Conservation (phyloP, 1,139 yeast genomes). For the Hemisphaericaspora subhashii region DNA sequence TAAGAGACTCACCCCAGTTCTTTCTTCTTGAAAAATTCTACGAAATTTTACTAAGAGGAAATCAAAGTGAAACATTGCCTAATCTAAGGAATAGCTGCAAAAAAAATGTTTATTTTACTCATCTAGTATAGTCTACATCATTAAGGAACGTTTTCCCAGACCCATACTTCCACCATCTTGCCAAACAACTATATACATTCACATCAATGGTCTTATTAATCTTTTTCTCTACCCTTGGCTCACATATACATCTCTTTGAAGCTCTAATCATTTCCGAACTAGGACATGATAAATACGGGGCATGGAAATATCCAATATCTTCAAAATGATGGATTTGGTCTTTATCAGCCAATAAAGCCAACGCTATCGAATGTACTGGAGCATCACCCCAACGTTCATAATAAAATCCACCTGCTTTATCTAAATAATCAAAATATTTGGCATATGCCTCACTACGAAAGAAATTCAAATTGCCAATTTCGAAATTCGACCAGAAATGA, state of each 20-base stretch:
- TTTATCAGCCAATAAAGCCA: conserved; percentile 63
- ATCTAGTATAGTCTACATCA: conserved; percentile 27
- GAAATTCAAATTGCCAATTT: conserved; percentile 78
- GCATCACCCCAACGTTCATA: conserved; percentile 99
- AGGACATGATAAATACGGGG: conserved; percentile 86
- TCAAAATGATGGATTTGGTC: conserved; percentile 82
- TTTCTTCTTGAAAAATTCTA: too few species aligned
- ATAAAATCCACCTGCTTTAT: conserved; percentile 78
- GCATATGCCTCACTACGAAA: conserved; percentile 72
- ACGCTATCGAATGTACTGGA: conserved; percentile 87
- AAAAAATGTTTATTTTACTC: too few species aligned
- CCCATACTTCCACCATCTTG: conserved; percentile 85
- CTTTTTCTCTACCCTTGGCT: conserved; percentile 28
- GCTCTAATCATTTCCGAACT: conserved; percentile 46
- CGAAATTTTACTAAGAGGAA: too few species aligned
- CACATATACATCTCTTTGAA: conserved; percentile 73
- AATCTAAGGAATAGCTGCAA: too few species aligned
- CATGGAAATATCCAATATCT: conserved; percentile 84
- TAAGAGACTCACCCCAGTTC: too few species aligned
- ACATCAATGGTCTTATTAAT: conserved; percentile 53
- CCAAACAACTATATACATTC: conserved; percentile 67
- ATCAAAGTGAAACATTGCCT: too few species aligned
- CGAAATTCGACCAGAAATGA: conserved; percentile 96
- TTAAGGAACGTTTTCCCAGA: conserved; percentile 50
- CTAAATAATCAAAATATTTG: conserved; percentile 68